Base-by-base conservation (phyloP, 257 asterid species). In the Galeopsis tetrahit region DNA sequence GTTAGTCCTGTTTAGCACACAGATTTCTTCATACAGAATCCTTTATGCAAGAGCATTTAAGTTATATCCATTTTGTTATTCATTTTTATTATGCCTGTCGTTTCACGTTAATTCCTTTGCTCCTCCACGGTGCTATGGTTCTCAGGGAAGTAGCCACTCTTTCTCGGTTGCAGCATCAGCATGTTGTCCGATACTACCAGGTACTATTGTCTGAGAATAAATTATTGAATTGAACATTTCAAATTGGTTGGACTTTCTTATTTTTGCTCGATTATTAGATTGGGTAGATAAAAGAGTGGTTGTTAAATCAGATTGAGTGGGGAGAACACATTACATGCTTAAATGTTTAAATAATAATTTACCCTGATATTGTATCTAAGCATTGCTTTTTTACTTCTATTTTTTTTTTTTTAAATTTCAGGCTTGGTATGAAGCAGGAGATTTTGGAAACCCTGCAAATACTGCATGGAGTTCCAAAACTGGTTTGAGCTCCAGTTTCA, bases 341-440 rank as follows among this genome's bases (percentile, higher is more conserved):
- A 62, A 48, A 52, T 52, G 68, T 32, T 67, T 57, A 34, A 5
- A 40, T 36, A 39, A 13, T 14, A 71, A 14, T 44, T 49, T 5
- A 63, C 10, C 69, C 70, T 68, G 78, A 36, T 72, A 68, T 57
- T 44, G 42, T 44, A 44, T 68, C 52, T 55, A 49, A 49, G 66
- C 46, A 56, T 57, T 66, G 52, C 36, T 62, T 65, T 63, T 70
- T 44, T 49, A 36, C 59, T 70, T 66, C 15, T 78, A 40, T 53
- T n/a, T 38, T 4, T 72, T 60, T 52, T 0, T 13, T 38, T 61
- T 15, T 38, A 66, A 52, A 66, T 80, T 85, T 69, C 90, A 94
- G 98, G 99, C 99, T 67, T 94, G 99, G 99, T 91, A 88, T 84
- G 99, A 91, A 82, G 79, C 93, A 69, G 97, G 99, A 77, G 80